Conservation (phyloP, 2,329 filamentous ascomycete genomes). For the Coniochaeta sp. region DNA sequence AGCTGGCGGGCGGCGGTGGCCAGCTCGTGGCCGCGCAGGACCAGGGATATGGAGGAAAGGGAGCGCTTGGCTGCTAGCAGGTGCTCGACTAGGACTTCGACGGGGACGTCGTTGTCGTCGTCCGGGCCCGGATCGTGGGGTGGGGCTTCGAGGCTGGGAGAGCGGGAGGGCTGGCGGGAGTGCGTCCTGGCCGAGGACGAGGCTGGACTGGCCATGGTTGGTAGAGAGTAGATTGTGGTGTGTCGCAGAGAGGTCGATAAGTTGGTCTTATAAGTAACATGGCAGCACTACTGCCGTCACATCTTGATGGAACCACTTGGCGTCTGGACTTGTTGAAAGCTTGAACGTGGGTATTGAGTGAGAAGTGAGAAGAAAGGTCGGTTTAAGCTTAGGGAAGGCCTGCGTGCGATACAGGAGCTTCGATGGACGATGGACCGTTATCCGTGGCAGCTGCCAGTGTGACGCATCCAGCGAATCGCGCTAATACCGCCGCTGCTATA, state of each 20-base stretch:
- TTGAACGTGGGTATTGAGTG: neutral
- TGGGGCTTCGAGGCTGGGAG: constrained; percentile 5
- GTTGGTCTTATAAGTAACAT: no score
- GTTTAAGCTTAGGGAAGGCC: neutral
- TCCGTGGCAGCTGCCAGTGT: neutral
- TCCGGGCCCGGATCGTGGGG: constrained; percentile 14
- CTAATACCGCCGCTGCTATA: neutral
- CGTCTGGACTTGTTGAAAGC: neutral
- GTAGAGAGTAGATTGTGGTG: no score
- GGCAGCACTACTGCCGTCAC: neutral
- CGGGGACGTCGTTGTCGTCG: no score
- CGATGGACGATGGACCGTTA: neutral
- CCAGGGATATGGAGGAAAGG: constrained; percentile 72
- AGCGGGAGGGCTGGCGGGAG: constrained; percentile 8
- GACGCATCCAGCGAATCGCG: no score
- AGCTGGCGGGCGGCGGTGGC: constrained; percentile 67
- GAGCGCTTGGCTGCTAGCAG: constrained; percentile 84
- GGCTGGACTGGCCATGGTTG: constrained; percentile 4
- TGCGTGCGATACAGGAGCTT: neutral
- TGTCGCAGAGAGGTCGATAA: no score
- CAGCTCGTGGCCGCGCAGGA: constrained; percentile 81
- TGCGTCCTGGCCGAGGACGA: constrained; percentile 4
- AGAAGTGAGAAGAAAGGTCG: neutral
- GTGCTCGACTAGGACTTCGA: constrained; percentile 76
- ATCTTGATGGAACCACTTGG: neutral